Evolutionary conservation across 2,329 filamentous ascomycete species (phyloP), one percentile per base, ranked within the genome.

Genomic region (Xylaria sp.): DNA sequence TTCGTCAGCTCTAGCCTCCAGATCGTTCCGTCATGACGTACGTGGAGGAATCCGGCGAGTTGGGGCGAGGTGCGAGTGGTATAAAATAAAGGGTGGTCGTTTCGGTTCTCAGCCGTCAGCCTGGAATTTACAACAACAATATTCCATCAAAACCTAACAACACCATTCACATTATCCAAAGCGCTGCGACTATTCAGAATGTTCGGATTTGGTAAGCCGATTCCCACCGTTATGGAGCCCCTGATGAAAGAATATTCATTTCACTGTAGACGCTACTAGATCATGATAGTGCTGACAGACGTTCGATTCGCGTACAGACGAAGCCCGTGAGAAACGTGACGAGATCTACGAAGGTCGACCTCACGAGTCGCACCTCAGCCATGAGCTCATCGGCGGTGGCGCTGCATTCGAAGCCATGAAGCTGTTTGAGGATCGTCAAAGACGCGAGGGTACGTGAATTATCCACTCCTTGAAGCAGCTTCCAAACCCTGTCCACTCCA

Each of bases 401-500:
- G 91, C 90, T 60, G 87, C 89, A 64, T 94, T 94, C 74, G 88
- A 86, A 66, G 91, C 87, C 70, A 90, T 94, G 85, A 92, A 92
- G 82, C 80, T 88, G 21, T 93, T 88, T 71, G 90, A 93, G 78
- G 88, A 93, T 76, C 81, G 85, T 70, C 89, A 93, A 80, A 88
- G 89, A 71, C 81, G 78, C 58, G 81, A 91, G 74, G 90, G 88
- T 87, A 79, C 25, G 79, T 44, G 19, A 41, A 48, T 52, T 21
- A 15, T 25, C 35, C 35, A 29, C 31, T 15, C 5, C 21, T 19
- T 27, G n/a, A 54, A 15, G 29, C 41, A 48, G 47, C 15, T 40
- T 48, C 35, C 11, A 27, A 40, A 13, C 23, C 15, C 3, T 44
- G 4, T n/a, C 0, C 27, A 51, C 21, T 27, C 37, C 54, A 33